Percentiles rank a stretch among this genome's conserved stretches.
phyloP scores from a whole-genome alignment of 192 early-diverging fungal genomes.

The Entophlyctis helioformis region DNA sequence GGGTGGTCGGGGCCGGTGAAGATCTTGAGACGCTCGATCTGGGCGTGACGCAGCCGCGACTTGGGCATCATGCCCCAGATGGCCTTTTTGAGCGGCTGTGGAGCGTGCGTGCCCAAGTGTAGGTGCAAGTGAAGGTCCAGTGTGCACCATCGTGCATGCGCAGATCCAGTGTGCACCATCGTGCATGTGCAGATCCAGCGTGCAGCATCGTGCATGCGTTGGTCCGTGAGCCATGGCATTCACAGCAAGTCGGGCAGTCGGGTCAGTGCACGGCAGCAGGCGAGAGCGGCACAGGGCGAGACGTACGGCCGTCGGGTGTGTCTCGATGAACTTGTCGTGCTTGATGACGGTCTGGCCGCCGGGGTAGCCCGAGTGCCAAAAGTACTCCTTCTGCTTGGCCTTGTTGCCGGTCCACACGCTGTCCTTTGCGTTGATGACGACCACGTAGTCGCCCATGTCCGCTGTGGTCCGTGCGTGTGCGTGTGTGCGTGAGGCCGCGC shows the following conservation, averaged over 20 bases:
- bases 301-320: constrained; percentile 62
- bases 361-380: constrained; percentile 74
- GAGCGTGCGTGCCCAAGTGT: no score
- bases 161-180: neutral
- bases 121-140: neutral
- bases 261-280: no score
- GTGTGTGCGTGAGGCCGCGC: neutral
- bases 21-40: constrained; percentile 63
- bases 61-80: constrained; percentile 93
- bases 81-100: constrained; percentile 69
- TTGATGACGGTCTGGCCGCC: constrained; percentile 74
- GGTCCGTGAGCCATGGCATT: no score
- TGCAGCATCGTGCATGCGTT: neutral
- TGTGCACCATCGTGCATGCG: neutral
- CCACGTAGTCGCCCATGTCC: constrained; percentile 93
- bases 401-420: constrained; percentile 74
- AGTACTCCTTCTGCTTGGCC: constrained; percentile 72
- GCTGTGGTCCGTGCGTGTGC: no score
- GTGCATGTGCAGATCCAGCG: neutral
- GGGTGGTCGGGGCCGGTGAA: constrained; percentile 82
- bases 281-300: no score
- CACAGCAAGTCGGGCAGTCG: no score
- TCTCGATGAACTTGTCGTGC: constrained; percentile 60
- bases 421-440: constrained; percentile 83
- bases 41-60: constrained; percentile 69